These are phyloP conservation scores for Hymenoscyphus scutula DNA, from an alignment of 2,329 filamentous ascomycete genomes.

Conservation along the genomic window DNA sequence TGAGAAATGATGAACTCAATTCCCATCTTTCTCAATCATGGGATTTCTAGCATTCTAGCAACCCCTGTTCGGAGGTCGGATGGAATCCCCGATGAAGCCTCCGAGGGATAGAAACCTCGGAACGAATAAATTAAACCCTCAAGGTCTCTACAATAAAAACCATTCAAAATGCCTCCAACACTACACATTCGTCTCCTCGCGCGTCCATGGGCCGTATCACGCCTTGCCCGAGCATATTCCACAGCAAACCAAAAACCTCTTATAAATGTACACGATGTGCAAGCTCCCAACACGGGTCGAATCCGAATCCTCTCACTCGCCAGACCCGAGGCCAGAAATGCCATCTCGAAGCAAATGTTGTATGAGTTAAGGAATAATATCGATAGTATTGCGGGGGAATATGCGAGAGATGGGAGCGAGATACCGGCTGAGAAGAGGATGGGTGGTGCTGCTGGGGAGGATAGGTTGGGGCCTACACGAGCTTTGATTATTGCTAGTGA, in stretches of 20 bases:
- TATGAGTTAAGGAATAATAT: conserved; percentile 69
- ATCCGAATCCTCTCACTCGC: conserved; percentile 89
- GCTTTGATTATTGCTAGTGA: conserved; percentile 83
- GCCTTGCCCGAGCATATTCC: conserved; percentile 19
- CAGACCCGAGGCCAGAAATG: conserved; percentile 81
- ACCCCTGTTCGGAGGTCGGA: background rate
- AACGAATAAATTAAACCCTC: background rate
- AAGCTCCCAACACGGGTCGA: conserved; percentile 52
- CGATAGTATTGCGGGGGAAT: conserved; percentile 65
- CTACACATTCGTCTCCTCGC: background rate
- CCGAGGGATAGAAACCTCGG: background rate
- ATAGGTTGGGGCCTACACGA: conserved; percentile 61
- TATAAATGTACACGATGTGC: conserved; percentile 23
- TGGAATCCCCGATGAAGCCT: background rate
- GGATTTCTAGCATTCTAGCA: background rate
- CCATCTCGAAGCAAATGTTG: conserved; percentile 79
- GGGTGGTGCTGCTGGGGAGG: conserved; percentile 45
- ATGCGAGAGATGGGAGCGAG: conserved; percentile 55
- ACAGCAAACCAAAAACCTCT: conserved; percentile 14
- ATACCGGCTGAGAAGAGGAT: conserved; percentile 41
- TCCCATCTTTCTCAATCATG: background rate
- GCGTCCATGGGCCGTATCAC: background rate
- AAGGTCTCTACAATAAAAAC: background rate
- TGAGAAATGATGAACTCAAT: background rate
- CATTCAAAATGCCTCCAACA: background rate